Base-by-base conservation (phyloP, 192 early-diverging fungal genomes). In the Gigaspora rosea region DNA sequence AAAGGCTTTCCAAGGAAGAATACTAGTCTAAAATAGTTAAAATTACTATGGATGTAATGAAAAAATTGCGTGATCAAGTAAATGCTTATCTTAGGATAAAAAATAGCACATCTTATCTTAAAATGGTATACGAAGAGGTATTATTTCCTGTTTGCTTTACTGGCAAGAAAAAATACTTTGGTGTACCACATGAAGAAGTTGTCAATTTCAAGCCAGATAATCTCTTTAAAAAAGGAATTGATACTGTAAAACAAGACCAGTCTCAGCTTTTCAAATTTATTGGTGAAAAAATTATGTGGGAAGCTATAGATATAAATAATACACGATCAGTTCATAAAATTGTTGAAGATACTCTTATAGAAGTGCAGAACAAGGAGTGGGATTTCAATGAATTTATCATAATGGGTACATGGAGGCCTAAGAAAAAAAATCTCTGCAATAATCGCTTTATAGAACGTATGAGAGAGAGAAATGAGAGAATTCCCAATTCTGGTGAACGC, bases 101-200 rank as follows among this genome's bases (percentile, higher is more conserved):
- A 4, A 69, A 69, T 18, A 20, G 36, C 8, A 48, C 4, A 48
- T 8, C 46, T 69, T 69, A 48, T 50, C 46, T 69, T 0, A 69
- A 69, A 49, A 69, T 69, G 67, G 46, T 41, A 1, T 69, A 69
- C 3, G 67, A 69, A n/a, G 67, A 48, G 36, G 48, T 69, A 8
- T 69, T 69, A 69, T 69, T 69, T 18, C 46, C n/a, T 1, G 48
- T 69, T 8, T 8, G 8, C 3, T 69, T 69, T 69, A 69, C 46
- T 18, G 67, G 46, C 1, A 69, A 69, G 46, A 69, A 69, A 48
- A 69, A 69, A 69, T 69, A 69, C n/a, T 69, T 18, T 48, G 67
- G 67, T 48, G 8, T 69, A 0, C 1, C 47, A 22, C 67, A 69
- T 69, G n/a, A 15, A 50, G 22, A 69, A 22, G 48, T 48, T 8